Percentiles rank a stretch among this genome's conserved stretches.
Conservation (phyloP, 2,329 filamentous ascomycete genomes). For the Penicillium sp. region DNA sequence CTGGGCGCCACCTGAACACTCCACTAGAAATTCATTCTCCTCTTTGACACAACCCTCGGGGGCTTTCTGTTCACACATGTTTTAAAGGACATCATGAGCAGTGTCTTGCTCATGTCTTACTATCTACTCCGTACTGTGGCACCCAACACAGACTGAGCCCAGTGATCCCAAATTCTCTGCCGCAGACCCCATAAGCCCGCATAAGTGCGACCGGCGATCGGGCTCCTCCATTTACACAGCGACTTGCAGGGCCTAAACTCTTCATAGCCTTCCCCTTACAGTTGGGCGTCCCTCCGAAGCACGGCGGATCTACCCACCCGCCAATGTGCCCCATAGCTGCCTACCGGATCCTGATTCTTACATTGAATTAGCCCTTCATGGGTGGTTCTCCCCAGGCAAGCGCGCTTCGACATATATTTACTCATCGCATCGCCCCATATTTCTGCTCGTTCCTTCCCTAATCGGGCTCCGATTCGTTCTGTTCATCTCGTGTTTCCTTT, state of each 20-base stretch:
- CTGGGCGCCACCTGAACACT: constrained; percentile 5
- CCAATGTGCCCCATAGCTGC: constrained; percentile 13
- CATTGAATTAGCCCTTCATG: constrained; percentile 18
- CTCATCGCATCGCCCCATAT: constrained; percentile 8
- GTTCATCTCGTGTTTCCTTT: constrained; percentile 13
- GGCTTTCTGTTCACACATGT: not conserved
- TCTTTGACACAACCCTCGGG: not conserved
- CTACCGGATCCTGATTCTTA: constrained; percentile 11
- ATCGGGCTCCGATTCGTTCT: constrained; percentile 16
- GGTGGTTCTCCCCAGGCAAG: constrained; percentile 16
- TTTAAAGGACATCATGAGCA: not conserved
- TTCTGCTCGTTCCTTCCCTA: constrained; percentile 6
- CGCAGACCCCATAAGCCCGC: constrained; percentile 31
- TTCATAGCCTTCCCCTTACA: constrained; percentile 18
- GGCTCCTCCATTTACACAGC: constrained; percentile 12
- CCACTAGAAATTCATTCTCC: constrained; percentile 7
- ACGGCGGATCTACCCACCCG: constrained; percentile 21
- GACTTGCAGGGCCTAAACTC: constrained; percentile 1
- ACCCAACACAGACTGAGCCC: constrained; percentile 10
- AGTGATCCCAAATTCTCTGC: constrained; percentile 12
- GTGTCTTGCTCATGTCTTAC: not conserved
- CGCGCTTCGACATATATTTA: constrained; percentile 18
- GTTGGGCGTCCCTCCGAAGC: constrained; percentile 8
- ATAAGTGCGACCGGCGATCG: constrained; percentile 37
- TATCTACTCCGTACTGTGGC: not conserved